A percentile compares a stretch with the other conserved stretches of the same genome.
phyloP scores from a whole-genome alignment of 371 early-diverging fungal species.

The Capillidium heterosporum region DNA sequence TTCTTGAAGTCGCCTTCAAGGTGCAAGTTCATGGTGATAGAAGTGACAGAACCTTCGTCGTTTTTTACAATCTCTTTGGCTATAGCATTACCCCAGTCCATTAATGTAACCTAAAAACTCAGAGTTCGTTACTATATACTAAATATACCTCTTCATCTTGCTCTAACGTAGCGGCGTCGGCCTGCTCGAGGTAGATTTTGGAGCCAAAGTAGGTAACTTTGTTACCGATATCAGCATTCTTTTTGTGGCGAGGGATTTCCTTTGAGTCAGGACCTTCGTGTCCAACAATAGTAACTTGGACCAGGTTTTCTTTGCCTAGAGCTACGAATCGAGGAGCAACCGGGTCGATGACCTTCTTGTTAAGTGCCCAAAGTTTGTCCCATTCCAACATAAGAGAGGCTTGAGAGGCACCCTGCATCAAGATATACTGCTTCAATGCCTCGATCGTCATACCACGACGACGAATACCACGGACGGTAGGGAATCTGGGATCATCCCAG shows the following conservation, averaged over 20 bases:
- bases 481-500: conserved; percentile 99
- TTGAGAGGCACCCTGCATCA: conserved; percentile 98
- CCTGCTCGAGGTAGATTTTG: conserved; percentile 70
- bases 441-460: conserved; percentile 98
- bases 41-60: conserved; percentile 20
- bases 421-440: conserved; percentile 92
- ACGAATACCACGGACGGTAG: conserved; percentile 95
- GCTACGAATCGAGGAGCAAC: conserved; percentile 85
- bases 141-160: conserved; percentile 64
- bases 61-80: conserved; percentile 15
- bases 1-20: conserved; percentile 94
- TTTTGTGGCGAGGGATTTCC: conserved; percentile 79
- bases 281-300: conserved; percentile 41
- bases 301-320: conserved; percentile 40
- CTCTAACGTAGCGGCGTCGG: conserved; percentile 69
- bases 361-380: conserved; percentile 99
- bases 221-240: conserved; percentile 81
- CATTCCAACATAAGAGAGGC: conserved; percentile 88
- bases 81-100: conserved; percentile 99
- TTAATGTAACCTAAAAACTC: conserved; percentile 58
- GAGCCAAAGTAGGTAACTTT: conserved; percentile 72
- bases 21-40: conserved; percentile 48
- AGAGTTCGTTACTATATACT: neutral
- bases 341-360: conserved; percentile 97
- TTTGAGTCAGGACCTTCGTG: conserved; percentile 32